Evolutionary conservation across 2,329 filamentous ascomycete species (phyloP), one percentile per base, ranked within the genome.

Genomic region (Stromatinia cepivora): DNA sequence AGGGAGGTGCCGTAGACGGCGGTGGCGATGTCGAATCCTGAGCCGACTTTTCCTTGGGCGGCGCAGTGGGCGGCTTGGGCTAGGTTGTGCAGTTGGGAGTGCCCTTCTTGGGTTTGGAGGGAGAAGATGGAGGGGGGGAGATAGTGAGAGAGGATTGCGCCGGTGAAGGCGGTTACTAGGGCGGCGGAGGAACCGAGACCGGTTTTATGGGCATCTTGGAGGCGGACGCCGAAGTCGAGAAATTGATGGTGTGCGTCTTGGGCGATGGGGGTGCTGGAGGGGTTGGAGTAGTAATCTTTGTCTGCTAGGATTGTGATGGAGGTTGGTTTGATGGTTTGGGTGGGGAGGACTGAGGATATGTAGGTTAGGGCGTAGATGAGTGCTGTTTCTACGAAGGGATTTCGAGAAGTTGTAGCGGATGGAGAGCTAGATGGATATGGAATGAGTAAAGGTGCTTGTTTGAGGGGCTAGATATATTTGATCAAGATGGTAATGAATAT

Each of bases 11-110:
- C 95, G 79, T 93, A 97, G 22, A 97, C 93, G 25, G 95, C 95
- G 36, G 92, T 90, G 0, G 94, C 95, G 66, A 99, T 91, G 78
- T 99, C 95, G 79, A 99, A 99, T 28, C 95, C 95, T 0, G 92
- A 95, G 63, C 95, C 95, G 25, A 99, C 90, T 81, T 99, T 99
- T 34, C 95, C 95, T 82, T 99, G 95, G 0, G 95, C 95, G 1
- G 94, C 93, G 78, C 94, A 97, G 82, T 99, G 95, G 5, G 93
- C 90, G 1, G 92, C 92, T 82, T 99, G 95, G 0, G 94, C 91
- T 64, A 99, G 88, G 80, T 98, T 98, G 82, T 99, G 95, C 67
- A 97, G 85, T 63, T 86, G 86, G 39, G 83, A 82, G 73, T 84
- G 84, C 64, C 88, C 87, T 0, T 80, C 73, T 0, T 84, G 81